Conservation (phyloP, 768 basidiomycete genomes). For the Trametes cinnabarina region DNA sequence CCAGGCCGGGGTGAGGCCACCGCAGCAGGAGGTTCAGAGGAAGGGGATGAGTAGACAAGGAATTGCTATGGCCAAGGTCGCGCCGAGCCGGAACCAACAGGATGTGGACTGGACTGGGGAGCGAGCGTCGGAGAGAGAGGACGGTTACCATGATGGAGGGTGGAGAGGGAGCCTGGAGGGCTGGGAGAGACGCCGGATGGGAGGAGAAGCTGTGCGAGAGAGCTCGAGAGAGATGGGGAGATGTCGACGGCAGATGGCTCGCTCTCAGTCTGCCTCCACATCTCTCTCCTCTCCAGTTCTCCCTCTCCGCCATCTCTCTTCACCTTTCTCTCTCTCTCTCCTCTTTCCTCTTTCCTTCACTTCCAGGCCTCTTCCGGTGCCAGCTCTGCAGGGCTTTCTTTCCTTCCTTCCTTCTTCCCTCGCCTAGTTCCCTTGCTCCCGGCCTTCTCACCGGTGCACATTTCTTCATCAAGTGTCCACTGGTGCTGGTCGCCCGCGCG, state of each 20-base stretch:
- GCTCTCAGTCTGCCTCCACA: neutral
- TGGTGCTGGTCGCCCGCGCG: constrained; percentile 36
- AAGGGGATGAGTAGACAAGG: neutral
- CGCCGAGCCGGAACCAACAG: constrained; percentile 7
- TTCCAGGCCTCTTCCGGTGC: constrained; percentile 21
- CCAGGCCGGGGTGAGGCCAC: neutral
- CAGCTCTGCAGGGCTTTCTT: constrained; percentile 31
- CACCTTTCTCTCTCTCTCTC: constrained; percentile 4
- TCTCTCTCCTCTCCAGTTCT: constrained; percentile 13
- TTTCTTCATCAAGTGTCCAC: constrained; percentile 22
- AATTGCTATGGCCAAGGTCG: neutral
- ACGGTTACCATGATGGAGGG: constrained; percentile 4
- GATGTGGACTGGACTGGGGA: neutral
- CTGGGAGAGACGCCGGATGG: neutral
- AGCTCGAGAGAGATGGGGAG: neutral
- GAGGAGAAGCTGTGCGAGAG: neutral
- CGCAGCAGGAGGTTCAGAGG: neutral
- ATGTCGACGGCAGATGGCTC: neutral
- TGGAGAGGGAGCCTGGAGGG: neutral
- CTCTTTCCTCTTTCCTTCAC: constrained; percentile 16
- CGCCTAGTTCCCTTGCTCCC: constrained; percentile 19
- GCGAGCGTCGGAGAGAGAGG: constrained; percentile 8
- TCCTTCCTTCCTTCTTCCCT: constrained; percentile 34
- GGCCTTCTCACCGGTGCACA: constrained; percentile 23
- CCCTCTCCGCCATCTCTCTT: constrained; percentile 23